Conservation (phyloP, 1,284 basidiomycete species). For the Sparassis latifolia region DNA sequence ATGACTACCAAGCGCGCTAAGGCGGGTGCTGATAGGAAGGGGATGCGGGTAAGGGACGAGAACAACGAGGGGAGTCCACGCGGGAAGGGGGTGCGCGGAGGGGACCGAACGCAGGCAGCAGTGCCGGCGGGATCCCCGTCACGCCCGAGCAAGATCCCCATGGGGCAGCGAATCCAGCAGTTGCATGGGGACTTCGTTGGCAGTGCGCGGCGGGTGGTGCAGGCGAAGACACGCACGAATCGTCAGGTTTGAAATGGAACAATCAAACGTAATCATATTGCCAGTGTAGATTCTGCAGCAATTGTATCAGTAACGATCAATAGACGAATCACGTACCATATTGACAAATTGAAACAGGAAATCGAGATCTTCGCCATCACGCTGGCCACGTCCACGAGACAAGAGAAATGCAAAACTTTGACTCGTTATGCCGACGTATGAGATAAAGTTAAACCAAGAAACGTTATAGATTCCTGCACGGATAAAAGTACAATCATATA, state of each 20-base stretch:
- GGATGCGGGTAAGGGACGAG: background rate
- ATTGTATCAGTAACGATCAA: too few relatives aligned
- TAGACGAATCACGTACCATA: too few relatives aligned
- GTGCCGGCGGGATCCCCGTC: background rate
- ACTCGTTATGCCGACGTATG: too few relatives aligned
- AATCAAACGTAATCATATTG: too few relatives aligned
- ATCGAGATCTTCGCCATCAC: too few relatives aligned
- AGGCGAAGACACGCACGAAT: background rate
- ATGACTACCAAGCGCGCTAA: background rate
- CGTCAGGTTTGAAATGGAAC: background rate
- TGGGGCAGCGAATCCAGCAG: constrained; percentile 9
- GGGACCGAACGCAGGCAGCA: constrained; percentile 1
- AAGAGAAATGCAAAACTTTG: too few relatives aligned
- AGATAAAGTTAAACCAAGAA: too few relatives aligned
- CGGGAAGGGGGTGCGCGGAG: background rate
- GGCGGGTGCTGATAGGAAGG: background rate
- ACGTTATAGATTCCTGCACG: too few relatives aligned
- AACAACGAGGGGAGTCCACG: background rate
- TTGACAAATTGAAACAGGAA: too few relatives aligned
- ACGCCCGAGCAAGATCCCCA: constrained; percentile 11
- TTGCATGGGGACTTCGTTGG: background rate
- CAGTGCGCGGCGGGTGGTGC: constrained; percentile 2
- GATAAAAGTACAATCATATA: background rate
- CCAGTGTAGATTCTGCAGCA: too few relatives aligned
- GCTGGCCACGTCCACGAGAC: too few relatives aligned